Evolutionary conservation across 192 early-diverging fungal genomes (phyloP), one percentile per base, ranked within the genome.

Genomic region (Coemansia sp.): DNA sequence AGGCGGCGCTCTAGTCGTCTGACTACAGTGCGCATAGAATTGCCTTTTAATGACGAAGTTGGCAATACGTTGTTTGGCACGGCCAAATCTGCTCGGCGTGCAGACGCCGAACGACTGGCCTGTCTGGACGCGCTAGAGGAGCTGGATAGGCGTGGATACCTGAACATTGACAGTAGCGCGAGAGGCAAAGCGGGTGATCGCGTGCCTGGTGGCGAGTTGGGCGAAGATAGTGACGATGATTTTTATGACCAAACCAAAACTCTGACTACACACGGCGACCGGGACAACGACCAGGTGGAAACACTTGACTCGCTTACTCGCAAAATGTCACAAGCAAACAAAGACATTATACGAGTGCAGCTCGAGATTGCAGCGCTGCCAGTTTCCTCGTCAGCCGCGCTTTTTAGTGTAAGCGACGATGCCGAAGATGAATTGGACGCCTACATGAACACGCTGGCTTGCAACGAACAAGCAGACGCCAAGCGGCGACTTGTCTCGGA

Each of bases 91-190:
- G 5, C 45, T 19, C 37, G 23, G 3, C 63, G 53, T 26, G 14
- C 42, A 3, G 84, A 88, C 22, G 85, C 90, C 2, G 86, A 89
- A 42, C 62, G 77, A 21, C 78, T 78, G 51, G 85, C 86, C 0
- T 77, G 82, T 10, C 48, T 83, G 27, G 79, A 85, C 63, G 84
- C 85, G 2, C 83, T 88, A 50, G 78, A 85, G 47, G 79, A 82
- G 39, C 53, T 89, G 29, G 84, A 83, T 38, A 72, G 60, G 31
- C 46, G 65, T 3, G 81, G 82, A 5, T 68, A 79, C 14, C 59
- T 82, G 22, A 63, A 60, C 40, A 56, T 27, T 22, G 36, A 61
- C 27, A 51, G 15, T 8, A 53, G 29, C 51, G 43, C 3, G 36
- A 42, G 29, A 41, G 33, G 8, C 23, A 31, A 41, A 11, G n/a